These are phyloP conservation scores for Vitellaria paradoxa DNA, from an alignment of 179 eudicot species.

Conservation along the genomic window DNA sequence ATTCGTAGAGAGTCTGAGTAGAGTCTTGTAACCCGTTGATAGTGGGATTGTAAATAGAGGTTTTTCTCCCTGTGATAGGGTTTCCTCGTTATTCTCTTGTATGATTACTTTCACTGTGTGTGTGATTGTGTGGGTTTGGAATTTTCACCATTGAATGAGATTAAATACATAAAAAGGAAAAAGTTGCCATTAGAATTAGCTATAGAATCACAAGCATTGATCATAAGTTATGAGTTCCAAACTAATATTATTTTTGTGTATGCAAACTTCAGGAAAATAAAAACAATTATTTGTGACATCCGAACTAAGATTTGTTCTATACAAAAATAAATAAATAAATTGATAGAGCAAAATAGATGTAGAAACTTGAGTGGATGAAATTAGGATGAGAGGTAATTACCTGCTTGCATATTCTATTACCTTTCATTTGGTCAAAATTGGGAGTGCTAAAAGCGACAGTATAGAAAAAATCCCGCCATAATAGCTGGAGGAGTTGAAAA, in stretches of 20 bases:
- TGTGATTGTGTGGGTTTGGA: too few species aligned
- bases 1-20: too few species aligned
- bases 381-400: constrained; percentile 27
- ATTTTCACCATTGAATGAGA: not conserved
- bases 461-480: constrained; percentile 95
- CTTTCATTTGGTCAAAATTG: constrained; percentile 74
- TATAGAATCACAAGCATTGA: constrained; percentile 3
- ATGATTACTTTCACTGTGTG: too few species aligned
- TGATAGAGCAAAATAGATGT: not conserved
- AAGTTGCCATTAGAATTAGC: not conserved
- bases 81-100: too few species aligned
- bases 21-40: too few species aligned
- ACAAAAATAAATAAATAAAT: not conserved
- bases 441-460: constrained; percentile 83
- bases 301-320: not conserved
- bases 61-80: too few species aligned
- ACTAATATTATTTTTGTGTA: not conserved
- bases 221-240: not conserved
- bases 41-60: too few species aligned
- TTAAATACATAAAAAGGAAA: not conserved
- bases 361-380: not conserved
- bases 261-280: not conserved
- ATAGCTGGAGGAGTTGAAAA: constrained; percentile 42
- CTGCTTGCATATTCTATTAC: constrained; percentile 85
- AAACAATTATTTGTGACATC: not conserved